Evolutionary conservation across 371 early-diverging fungal species (phyloP).

Genomic region (Zychaea mexicana): DNA sequence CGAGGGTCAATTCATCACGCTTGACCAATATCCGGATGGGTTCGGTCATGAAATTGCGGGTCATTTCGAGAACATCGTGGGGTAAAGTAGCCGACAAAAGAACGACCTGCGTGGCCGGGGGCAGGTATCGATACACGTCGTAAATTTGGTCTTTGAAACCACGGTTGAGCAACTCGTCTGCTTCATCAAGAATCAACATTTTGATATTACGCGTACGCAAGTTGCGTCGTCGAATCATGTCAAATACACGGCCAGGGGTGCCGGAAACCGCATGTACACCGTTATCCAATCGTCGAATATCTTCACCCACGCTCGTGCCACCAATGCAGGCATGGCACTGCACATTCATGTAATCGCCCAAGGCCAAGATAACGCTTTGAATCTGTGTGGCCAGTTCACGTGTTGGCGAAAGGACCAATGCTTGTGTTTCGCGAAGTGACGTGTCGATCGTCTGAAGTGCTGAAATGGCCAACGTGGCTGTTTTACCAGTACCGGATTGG

Average conservation of each 20-base stretch:
- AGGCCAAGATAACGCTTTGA: conserved; percentile 88
- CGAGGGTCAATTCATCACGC: conserved; percentile 99
- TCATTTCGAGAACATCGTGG: conserved; percentile 96
- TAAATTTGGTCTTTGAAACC: conserved; percentile 99
- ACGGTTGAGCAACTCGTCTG: conserved; percentile 97
- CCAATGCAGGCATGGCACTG: conserved; percentile 97
- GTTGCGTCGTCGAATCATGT: conserved; percentile 95
- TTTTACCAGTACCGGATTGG: conserved; percentile 99
- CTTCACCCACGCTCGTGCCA: conserved; percentile 93
- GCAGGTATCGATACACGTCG: conserved; percentile 94
- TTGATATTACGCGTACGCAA: conserved; percentile 91
- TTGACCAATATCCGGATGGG: conserved; percentile 99
- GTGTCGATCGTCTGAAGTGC: conserved; percentile 94
- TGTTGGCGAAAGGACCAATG: conserved; percentile 98
- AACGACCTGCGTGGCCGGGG: conserved; percentile 96
- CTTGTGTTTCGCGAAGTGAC: conserved; percentile 87
- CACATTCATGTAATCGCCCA: conserved; percentile 94
- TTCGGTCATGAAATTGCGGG: conserved; percentile 96
- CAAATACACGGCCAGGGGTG: conserved; percentile 99
- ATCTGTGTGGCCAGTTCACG: conserved; percentile 99
- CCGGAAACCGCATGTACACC: conserved; percentile 98
- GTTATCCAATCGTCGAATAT: conserved; percentile 84
- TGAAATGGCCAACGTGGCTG: conserved; percentile 99
- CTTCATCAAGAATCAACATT: conserved; percentile 99
- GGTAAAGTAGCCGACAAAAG: conserved; percentile 98